These are phyloP conservation scores for Fonsecaea erecta DNA, from an alignment of 2,329 filamentous ascomycete species.

Conservation along the genomic window DNA sequence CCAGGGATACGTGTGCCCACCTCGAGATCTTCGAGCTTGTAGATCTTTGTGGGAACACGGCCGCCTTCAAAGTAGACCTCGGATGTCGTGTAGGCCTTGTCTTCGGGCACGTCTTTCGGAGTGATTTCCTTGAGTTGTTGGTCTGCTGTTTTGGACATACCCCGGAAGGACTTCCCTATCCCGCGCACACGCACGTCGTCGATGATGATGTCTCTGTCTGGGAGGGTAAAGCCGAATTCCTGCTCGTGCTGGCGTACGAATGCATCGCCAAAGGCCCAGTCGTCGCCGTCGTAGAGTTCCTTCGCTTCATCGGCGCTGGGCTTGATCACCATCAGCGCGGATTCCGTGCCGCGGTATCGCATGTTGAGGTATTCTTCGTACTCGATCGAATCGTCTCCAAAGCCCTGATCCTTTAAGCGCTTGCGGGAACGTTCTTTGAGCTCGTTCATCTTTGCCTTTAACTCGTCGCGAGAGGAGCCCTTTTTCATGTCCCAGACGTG, in stretches of 20 bases:
- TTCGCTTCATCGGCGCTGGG: conserved; percentile 67
- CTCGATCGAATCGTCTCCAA: conserved; percentile 71
- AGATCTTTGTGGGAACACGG: conserved; percentile 76
- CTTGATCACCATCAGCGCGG: conserved; percentile 85
- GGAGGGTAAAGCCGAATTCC: conserved; percentile 89
- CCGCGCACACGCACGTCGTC: conserved; percentile 88
- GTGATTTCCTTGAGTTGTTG: conserved; percentile 75
- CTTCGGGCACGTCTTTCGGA: conserved; percentile 60
- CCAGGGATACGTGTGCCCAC: conserved; percentile 75
- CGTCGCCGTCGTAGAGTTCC: conserved; percentile 64
- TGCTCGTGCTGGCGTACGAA: conserved; percentile 88
- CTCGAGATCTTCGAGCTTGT: conserved; percentile 74
- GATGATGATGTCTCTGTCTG: conserved; percentile 83
- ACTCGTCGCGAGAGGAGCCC: conserved; percentile 62
- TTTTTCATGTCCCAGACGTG: conserved; percentile 64
- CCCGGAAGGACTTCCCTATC: conserved; percentile 85
- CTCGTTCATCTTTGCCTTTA: conserved; percentile 76
- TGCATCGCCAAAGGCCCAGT: conserved; percentile 81
- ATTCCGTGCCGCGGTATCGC: conserved; percentile 88
- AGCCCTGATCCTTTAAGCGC: conserved; percentile 76
- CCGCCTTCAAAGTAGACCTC: conserved; percentile 86
- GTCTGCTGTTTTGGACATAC: conserved; percentile 79
- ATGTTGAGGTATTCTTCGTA: conserved; percentile 96
- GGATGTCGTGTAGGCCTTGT: conserved; percentile 68
- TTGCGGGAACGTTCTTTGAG: conserved; percentile 75